phyloP scores from a whole-genome alignment of 371 early-diverging fungal genomes.

The Lichtheimia corymbifera region DNA sequence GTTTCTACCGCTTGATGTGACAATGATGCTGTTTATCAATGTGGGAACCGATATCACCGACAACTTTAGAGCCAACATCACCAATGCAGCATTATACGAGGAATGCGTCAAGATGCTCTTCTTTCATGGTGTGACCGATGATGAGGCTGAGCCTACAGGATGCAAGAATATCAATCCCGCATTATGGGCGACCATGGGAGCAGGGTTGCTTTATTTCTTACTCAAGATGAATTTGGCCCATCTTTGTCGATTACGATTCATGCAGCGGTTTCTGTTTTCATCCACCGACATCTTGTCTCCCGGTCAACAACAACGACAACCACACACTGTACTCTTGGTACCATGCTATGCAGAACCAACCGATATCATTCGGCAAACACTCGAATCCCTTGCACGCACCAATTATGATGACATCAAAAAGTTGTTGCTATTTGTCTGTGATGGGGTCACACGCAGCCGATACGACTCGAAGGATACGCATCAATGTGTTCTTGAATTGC shows the following conservation, averaged over 20 bases:
- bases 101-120: slow-evolving; percentile 36
- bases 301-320: slow-evolving; percentile 16
- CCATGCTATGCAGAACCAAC: slow-evolving; percentile 47
- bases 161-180: slow-evolving; percentile 45
- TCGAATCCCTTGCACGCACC: slow-evolving; percentile 47
- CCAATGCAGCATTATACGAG: slow-evolving; percentile 24
- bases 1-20: slow-evolving; percentile 44
- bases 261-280: slow-evolving; percentile 34
- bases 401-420: slow-evolving; percentile 50
- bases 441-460: slow-evolving; percentile 32
- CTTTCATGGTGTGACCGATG: slow-evolving; percentile 29
- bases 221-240: slow-evolving; percentile 48
- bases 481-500: slow-evolving; percentile 33
- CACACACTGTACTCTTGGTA: slow-evolving; percentile 40
- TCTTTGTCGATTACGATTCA: slow-evolving; percentile 34
- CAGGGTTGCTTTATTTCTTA: slow-evolving; percentile 36
- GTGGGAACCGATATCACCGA: slow-evolving; percentile 45
- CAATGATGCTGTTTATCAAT: slow-evolving; percentile 35
- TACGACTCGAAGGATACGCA: slow-evolving; percentile 33
- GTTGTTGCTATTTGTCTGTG: slow-evolving; percentile 52
- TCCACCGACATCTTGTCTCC: slow-evolving; percentile 24
- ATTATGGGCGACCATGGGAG: slow-evolving; percentile 51
- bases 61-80: slow-evolving; percentile 34
- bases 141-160: slow-evolving; percentile 23
- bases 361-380: slow-evolving; percentile 43